Evolutionary conservation across 73 alveolate species (phyloP), one percentile per base, ranked within the genome.

Genomic region (Symbiodinium pilosum): DNA sequence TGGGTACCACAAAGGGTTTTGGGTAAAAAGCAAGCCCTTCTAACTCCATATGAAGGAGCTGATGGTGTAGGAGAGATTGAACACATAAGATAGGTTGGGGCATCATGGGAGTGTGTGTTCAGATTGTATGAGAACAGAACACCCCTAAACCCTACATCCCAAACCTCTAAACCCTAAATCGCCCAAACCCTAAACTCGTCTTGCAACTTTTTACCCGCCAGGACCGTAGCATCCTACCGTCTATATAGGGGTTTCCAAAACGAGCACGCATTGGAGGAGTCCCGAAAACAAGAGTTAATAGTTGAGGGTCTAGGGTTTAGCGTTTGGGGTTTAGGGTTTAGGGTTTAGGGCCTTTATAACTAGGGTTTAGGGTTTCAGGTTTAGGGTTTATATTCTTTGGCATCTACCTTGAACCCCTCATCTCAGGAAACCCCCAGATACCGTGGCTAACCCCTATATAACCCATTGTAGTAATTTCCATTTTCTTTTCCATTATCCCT

Each of bases 21-120:
- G 40, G 42, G 32, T 8, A 34, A 11, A 36, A 2, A 26, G 5
- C 12, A 39, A 24, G 71, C 18, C 21, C 92, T 16, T 24, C 3
- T 16, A n/a, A 26, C 51, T 8, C 20, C 54, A 26, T 28, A 30
- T 42, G 51, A 43, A 68, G 88, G 26, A 11, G 42, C 97, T 6
- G 97, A 77, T 91, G 88, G 52, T 91, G 88, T 91, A 69, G 97
- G 42, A 91, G 88, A 44, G 97, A 69, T 30, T 54, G 68, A 87
- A 87, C 71, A 43, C 43, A 12, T 18, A 34, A 71, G 30, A 32
- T 1, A 71, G 59, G 6, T 6, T 47, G 14, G 59, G 21, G 14
- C 6, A 14, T 14, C 14, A 9, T 47, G 59, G 59, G 59, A 6
- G 21, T 47, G 14, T 6, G 59, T 6, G 59, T 47, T 47, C 59